These are phyloP conservation scores for Dalbergia oliveri DNA, from an alignment of 306 rosid genomes.

Conservation along the genomic window DNA sequence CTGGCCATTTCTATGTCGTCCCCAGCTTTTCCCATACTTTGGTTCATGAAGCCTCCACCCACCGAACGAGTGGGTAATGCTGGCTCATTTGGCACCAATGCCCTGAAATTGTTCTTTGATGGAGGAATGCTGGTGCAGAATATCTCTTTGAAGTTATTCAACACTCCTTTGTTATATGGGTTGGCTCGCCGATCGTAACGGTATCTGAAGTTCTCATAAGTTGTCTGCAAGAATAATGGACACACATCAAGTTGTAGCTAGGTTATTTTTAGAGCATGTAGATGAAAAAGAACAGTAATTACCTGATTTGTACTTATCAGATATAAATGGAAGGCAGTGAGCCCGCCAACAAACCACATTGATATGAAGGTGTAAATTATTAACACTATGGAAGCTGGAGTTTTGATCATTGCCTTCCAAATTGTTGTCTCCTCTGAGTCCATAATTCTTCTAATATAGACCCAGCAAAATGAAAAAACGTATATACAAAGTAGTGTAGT, in stretches of 20 bases:
- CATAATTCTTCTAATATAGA: conserved; percentile 86
- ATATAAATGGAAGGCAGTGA: conserved; percentile 97
- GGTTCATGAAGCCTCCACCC: conserved; percentile 91
- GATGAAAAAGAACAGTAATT: conserved; percentile 38
- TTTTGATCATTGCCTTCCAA: conserved; percentile 95
- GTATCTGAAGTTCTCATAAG: conserved; percentile 93
- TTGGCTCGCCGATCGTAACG: conserved; percentile 87
- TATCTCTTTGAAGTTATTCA: conserved; percentile 84
- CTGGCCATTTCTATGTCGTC: conserved; percentile 98
- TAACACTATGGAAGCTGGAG: conserved; percentile 94
- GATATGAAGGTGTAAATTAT: conserved; percentile 91
- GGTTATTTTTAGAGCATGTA: background rate
- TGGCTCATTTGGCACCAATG: conserved; percentile 76
- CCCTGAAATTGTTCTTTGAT: conserved; percentile 91
- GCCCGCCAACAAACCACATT: conserved; percentile 99
- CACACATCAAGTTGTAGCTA: conserved; percentile 12
- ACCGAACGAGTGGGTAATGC: conserved; percentile 72
- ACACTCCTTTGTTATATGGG: conserved; percentile 80
- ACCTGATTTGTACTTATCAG: conserved; percentile 98
- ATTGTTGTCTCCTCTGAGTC: conserved; percentile 68
- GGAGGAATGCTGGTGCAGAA: conserved; percentile 73
- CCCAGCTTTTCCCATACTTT: conserved; percentile 84
- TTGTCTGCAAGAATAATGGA: conserved; percentile 70
- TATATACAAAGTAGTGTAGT: conserved; percentile 92
- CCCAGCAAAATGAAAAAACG: conserved; percentile 97